Conservation (phyloP, 768 basidiomycete species). For the Suillus alpinus region DNA sequence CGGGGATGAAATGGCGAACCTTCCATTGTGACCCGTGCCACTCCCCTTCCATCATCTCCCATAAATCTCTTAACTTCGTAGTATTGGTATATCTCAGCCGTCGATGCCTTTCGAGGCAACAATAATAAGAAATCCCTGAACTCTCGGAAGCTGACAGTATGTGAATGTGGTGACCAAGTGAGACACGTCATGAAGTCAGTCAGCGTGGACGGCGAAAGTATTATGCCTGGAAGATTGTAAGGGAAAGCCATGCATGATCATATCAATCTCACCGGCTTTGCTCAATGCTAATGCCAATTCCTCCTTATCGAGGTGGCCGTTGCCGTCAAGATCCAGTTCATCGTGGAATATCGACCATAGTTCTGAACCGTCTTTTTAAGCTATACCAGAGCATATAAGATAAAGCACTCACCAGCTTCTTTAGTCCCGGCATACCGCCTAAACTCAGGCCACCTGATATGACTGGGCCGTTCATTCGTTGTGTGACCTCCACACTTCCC, state of each 20-base stretch:
- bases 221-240: conserved; percentile 54
- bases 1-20: conserved; percentile 45
- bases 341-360: conserved; percentile 91
- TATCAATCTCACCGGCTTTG: conserved; percentile 58
- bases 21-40: conserved; percentile 86
- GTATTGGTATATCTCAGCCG: conserved; percentile 83
- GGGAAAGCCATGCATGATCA: conserved; percentile 17
- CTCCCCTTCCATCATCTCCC: conserved; percentile 73
- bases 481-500: conserved; percentile 47
- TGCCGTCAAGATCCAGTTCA: conserved; percentile 86
- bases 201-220: conserved; percentile 64
- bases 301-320: conserved; percentile 72
- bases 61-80: conserved; percentile 68
- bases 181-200: conserved; percentile 80
- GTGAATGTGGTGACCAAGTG: conserved; percentile 67
- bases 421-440: conserved; percentile 74
- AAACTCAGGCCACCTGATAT: conserved; percentile 71
- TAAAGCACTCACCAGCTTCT: conserved; percentile 63
- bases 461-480: conserved; percentile 38
- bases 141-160: conserved; percentile 73
- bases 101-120: conserved; percentile 75
- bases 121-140: conserved; percentile 90
- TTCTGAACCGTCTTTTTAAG: conserved; percentile 44
- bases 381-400: conserved; percentile 12
- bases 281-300: conserved; percentile 62